These are phyloP conservation scores for Yarrowia keelungensis DNA, from an alignment of 805 yeast species.

Conservation along the genomic window DNA sequence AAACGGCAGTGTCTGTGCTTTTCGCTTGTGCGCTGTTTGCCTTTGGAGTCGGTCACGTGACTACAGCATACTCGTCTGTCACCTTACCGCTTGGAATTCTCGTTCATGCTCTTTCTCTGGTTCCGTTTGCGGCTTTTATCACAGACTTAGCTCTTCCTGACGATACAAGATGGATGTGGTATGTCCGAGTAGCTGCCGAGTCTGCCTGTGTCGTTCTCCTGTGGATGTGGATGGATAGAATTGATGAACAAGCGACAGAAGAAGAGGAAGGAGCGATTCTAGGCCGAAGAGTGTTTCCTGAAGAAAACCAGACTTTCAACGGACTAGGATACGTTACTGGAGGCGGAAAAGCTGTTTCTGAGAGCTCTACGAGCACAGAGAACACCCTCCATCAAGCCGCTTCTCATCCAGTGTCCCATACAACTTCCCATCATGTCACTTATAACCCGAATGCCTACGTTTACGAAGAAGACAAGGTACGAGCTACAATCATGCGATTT, in stretches of 20 bases:
- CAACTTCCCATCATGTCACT: background rate
- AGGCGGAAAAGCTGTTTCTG: constrained; percentile 6
- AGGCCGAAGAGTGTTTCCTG: constrained; percentile 18
- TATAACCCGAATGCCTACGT: constrained; percentile 13
- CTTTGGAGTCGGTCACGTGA: constrained; percentile 31
- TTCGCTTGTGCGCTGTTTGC: constrained; percentile 27
- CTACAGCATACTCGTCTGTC: constrained; percentile 2
- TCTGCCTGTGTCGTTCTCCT: constrained; percentile 22
- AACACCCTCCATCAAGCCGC: constrained; percentile 4
- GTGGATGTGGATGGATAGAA: constrained; percentile 28
- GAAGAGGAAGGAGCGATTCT: constrained; percentile 31
- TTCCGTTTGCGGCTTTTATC: constrained; percentile 31
- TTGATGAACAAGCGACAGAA: constrained; percentile 15
- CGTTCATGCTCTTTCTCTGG: constrained; percentile 20
- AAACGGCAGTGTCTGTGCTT: constrained; percentile 14
- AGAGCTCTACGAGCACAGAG: background rate
- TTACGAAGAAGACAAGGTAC: constrained; percentile 27
- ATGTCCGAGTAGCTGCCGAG: constrained; percentile 25
- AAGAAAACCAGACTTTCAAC: constrained; percentile 19
- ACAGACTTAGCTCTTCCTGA: constrained; percentile 27
- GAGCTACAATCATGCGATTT: constrained; percentile 21
- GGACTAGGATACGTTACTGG: constrained; percentile 2
- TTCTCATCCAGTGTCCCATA: constrained; percentile 1
- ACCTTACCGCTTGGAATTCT: constrained; percentile 5
- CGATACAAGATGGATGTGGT: constrained; percentile 35